A percentile compares a stretch with the other conserved stretches of the same genome.
Conservation (phyloP, 2,329 filamentous ascomycete species). For the Alternaria sp. region DNA sequence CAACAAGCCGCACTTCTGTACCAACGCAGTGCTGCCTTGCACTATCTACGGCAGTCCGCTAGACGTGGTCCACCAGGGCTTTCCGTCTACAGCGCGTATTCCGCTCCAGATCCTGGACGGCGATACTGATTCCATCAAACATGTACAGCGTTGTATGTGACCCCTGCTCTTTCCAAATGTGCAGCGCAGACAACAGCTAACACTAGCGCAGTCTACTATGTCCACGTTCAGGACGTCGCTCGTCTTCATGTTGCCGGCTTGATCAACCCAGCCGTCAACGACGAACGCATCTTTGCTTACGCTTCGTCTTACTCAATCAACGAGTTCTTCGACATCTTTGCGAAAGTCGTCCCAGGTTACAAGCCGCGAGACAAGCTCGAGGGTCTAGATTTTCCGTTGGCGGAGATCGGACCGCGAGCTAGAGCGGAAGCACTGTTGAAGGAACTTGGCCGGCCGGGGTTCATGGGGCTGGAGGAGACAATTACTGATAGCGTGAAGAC, state of each 20-base stretch:
- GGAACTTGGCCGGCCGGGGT: constrained; percentile 7
- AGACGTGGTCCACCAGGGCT: constrained; percentile 17
- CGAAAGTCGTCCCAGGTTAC: constrained; percentile 1
- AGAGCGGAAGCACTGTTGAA: constrained; percentile 11
- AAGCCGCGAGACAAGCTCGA: constrained; percentile 5
- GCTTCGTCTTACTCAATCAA: constrained; percentile 14
- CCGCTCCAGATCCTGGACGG: constrained; percentile 16
- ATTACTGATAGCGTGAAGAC: constrained; percentile 8
- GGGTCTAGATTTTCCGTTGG: constrained; percentile 13
- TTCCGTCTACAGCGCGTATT: constrained; percentile 15
- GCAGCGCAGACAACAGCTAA: background rate
- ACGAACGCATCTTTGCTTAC: constrained; percentile 23
- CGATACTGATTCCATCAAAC: constrained; percentile 15
- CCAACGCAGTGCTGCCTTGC: constrained; percentile 39
- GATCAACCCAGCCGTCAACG: constrained; percentile 15
- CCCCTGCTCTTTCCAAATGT: background rate
- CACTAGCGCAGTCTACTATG: constrained; percentile 13
- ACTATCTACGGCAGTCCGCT: constrained; percentile 21
- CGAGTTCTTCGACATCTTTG: constrained; percentile 17
- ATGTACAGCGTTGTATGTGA: constrained; percentile 16
- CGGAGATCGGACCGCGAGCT: constrained; percentile 6
- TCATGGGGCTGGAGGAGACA: constrained; percentile 11
- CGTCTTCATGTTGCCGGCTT: constrained; percentile 25
- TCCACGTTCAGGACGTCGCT: constrained; percentile 29
- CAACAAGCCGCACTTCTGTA: constrained; percentile 49